Base-by-base conservation (phyloP, 2,329 filamentous ascomycete genomes). In the Fulvia fulva region DNA sequence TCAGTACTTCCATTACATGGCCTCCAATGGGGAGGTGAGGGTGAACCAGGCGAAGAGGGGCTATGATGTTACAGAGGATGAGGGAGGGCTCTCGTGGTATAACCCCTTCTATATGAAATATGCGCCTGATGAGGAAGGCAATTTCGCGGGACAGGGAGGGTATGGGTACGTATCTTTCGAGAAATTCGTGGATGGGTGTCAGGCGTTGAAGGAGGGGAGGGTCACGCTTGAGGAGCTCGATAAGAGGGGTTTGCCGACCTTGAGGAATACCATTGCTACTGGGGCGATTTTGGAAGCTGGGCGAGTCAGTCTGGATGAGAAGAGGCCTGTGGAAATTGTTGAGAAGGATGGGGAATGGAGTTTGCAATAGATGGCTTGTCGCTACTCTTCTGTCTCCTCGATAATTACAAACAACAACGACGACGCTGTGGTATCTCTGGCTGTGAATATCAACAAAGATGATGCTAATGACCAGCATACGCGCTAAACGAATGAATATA, bases 1-100 rank as follows among this genome's bases (percentile, higher is more conserved):
- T 74, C 92, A 97, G 78, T 94, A 96, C 77, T 97, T 97, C 80
- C 92, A 97, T 77, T 96, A 94, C 78, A 87, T 97, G 78, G 92
- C 85, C 2, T 83, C 84, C 60, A 84, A 87, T 57, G 92, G 92
- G 63, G 92, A 97, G 77, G 86, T 97, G 68, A 85, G 90, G 60
- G 84, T 96, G 68, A 90, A 97, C 78, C 93, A 97, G 77, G 92
- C 91, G 46, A 95, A 96, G 81, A 85, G 92, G 55, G 92, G 92
- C 50, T 97, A 97, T 77, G 91, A 97, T 70, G 88, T 97, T 11
- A 91, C 92, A n/a, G 89, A 91, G 64, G 92, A 97, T 72, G 82
- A 84, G 45, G 71, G 75, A 49, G 83, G 83, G 11, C 76, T 96
- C 61, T 83, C 87, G 71, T 96, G 91, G 90, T 88, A 90, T 74